These are phyloP conservation scores for Aspergillus floridensis DNA, from an alignment of 2,329 filamentous ascomycete genomes.

Conservation along the genomic window DNA sequence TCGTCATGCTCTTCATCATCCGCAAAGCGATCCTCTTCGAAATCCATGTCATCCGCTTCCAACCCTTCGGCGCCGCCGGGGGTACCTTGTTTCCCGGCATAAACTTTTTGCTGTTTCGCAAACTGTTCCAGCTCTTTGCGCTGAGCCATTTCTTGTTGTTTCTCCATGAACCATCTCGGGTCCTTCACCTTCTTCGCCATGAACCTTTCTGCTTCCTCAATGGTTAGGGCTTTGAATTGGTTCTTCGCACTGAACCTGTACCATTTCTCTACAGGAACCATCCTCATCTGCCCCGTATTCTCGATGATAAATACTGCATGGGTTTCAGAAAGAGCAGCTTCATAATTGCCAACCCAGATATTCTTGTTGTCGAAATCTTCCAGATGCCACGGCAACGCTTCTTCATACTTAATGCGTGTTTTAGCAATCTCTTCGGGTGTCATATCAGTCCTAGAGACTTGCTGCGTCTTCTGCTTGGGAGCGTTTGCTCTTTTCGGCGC, in stretches of 20 bases:
- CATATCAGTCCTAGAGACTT: constrained; percentile 78
- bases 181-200: constrained; percentile 77
- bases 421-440: constrained; percentile 68
- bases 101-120: constrained; percentile 47
- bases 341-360: constrained; percentile 87
- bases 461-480: constrained; percentile 76
- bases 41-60: constrained; percentile 65
- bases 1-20: constrained; percentile 79
- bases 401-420: constrained; percentile 74
- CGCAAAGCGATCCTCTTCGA: constrained; percentile 72
- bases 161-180: constrained; percentile 75
- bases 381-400: constrained; percentile 92
- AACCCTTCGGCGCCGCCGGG: constrained; percentile 49
- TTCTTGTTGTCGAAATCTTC: constrained; percentile 97
- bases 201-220: constrained; percentile 80
- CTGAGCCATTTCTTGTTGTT: constrained; percentile 51
- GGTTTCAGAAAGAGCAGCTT: constrained; percentile 77
- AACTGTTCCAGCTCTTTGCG: constrained; percentile 61
- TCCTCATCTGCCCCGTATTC: constrained; percentile 67
- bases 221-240: constrained; percentile 71
- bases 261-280: constrained; percentile 93
- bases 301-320: constrained; percentile 78
- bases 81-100: constrained; percentile 45
- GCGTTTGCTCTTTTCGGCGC: constrained; percentile 66
- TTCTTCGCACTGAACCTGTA: constrained; percentile 62